Evolutionary conservation across 352 stramenopile genomes (phyloP), one percentile per base, ranked within the genome.

Genomic region (Globisporangium abappressorium): DNA sequence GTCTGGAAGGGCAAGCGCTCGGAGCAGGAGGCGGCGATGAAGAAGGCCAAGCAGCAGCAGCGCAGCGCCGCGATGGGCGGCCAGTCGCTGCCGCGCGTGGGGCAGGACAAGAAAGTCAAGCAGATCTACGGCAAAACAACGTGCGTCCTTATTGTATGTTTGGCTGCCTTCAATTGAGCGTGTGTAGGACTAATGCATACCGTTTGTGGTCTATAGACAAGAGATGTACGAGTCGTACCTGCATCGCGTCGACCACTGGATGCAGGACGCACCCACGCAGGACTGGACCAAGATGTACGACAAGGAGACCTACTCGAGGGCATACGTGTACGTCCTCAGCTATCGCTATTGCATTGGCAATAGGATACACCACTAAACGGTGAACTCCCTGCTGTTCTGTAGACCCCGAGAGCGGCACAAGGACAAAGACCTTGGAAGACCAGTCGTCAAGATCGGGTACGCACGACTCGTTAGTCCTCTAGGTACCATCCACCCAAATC

Each of bases 171-270:
- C 41, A 47, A 7, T 43, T 0, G 33, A 28, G 1, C 34, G 20
- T 18, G 15, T 18, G 5, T n/a, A 11, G 24, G 20, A 1, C 9
- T 30, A 34, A 62, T 38, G n/a, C 3, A n/a, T 41, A 8, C 9
- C 34, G 36, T 7, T 5, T 33, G 9, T 24, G 24, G 34, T 63
- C 28, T 14, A 6, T 62, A 92, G 81, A 41, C 75, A 89, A 53
- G 82, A 90, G 69, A 92, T 92, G 82, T 79, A 90, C 70, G 75
- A 69, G 24, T 78, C 75, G 63, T 92, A 92, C 66, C 46, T 86
- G 9, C 66, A 86, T 33, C 84, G 84, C 47, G 84, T 91, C 30
- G 68, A 68, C 30, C 72, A 80, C 57, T 90, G 84, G 80, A 72
- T 82, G 53, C 75, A 82, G 55, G 69, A 76, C 22, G 78, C 73